Percentiles rank a stretch among this genome's conserved stretches.
These are phyloP conservation scores for Diaporthe aspalathi DNA, from an alignment of 2,329 filamentous ascomycete species.

Conservation along the genomic window DNA sequence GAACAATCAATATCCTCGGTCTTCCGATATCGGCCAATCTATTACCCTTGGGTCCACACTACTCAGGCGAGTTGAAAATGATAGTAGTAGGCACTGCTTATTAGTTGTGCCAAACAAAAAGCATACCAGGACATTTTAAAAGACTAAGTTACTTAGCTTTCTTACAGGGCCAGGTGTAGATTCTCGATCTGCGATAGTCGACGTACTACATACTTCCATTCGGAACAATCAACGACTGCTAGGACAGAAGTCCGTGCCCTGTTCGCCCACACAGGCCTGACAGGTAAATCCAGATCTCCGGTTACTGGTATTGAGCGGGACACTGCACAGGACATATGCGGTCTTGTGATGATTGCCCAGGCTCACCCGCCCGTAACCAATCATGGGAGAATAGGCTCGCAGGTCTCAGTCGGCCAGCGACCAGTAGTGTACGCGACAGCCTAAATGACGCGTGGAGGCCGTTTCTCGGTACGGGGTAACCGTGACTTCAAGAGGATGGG, in stretches of 20 bases:
- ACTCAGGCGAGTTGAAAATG: no score
- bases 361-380: not conserved
- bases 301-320: not conserved
- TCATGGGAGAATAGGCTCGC: not conserved
- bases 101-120: no score
- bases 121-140: no score
- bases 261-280: no score
- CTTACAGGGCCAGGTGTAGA: no score
- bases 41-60: not conserved
- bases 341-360: not conserved
- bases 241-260: no score
- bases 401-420: no score
- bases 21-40: slow-evolving; percentile 9
- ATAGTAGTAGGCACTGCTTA: no score
- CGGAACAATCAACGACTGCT: not conserved
- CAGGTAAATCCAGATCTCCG: no score
- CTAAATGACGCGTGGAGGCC: not conserved
- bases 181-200: no score
- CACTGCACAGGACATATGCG: not conserved
- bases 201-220: no score
- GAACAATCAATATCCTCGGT: slow-evolving; percentile 12
- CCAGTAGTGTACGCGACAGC: not conserved
- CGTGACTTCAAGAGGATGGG: not conserved
- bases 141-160: no score
- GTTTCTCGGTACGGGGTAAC: not conserved